A percentile compares a stretch with the other conserved stretches of the same genome.
Evolutionary conservation across 805 yeast genomes (phyloP).

Genomic region (Ogataea degrootiae): DNA sequence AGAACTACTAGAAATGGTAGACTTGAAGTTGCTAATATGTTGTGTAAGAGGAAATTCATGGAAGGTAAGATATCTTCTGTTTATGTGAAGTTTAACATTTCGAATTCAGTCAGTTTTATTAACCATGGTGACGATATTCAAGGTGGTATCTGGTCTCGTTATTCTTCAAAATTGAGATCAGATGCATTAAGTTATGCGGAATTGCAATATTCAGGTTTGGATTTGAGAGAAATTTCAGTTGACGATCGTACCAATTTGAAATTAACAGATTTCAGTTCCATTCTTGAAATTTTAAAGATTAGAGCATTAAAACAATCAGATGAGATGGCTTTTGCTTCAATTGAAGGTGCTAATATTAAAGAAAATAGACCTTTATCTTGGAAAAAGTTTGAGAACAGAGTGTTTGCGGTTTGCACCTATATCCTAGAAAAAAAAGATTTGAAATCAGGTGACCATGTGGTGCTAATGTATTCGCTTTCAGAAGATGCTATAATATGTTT

Average conservation of each 20-base stretch:
- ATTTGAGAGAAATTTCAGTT: constrained; percentile 64
- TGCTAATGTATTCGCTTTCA: constrained; percentile 78
- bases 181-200: constrained; percentile 59
- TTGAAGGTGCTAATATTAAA: constrained; percentile 36
- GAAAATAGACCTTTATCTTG: constrained; percentile 60
- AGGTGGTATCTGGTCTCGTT: constrained; percentile 84
- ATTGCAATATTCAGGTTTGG: constrained; percentile 77
- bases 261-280: constrained; percentile 63
- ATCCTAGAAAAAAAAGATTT: constrained; percentile 62
- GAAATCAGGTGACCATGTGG: constrained; percentile 65
- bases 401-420: constrained; percentile 70
- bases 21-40: constrained; percentile 87
- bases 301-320: constrained; percentile 73
- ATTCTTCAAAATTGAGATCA: constrained; percentile 61
- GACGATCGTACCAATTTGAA: constrained; percentile 78
- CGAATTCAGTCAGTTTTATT: constrained; percentile 56
- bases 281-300: constrained; percentile 73
- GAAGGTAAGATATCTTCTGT: constrained; percentile 77
- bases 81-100: constrained; percentile 74
- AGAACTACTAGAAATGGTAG: constrained; percentile 82
- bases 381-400: constrained; percentile 74
- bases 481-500: constrained; percentile 83
- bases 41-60: constrained; percentile 69
- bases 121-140: constrained; percentile 70
- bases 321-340: constrained; percentile 62